Evolutionary conservation across 116 monocot species (phyloP), one percentile per base, ranked within the genome.

Genomic region (Posidonia oceanica): DNA sequence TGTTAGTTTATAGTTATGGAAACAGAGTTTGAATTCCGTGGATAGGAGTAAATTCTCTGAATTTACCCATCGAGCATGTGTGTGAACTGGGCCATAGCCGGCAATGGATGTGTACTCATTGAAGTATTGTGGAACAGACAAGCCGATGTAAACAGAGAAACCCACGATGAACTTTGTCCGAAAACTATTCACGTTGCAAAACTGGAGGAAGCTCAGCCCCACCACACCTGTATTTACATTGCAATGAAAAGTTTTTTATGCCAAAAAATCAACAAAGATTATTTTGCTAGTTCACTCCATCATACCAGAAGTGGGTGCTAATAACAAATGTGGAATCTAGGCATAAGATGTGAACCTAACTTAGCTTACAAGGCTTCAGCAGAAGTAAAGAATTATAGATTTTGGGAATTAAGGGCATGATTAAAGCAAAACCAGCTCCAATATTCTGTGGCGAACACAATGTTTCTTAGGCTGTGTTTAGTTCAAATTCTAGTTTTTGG

Each of bases 171-270:
- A 94, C 54, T 86, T 94, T 20, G 88, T 94, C 68, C 88, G 78
- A 80, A 90, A 90, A 71, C 91, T 90, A 69, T 94, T 90, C 29
- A 90, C 80, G 29, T 94, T 94, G 79, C 91, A 88, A 61, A 88
- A 94, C 72, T 94, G 94, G 13, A 94, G 82, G 82, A 90, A 94
- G 71, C 87, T 87, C 54, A 94, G 75, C 36, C 94, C 94, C 3
- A 59, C 85, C 67, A 79, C 74, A 72, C 91, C 95, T 95, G 77
- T 68, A 21, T 52, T n/a, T 58, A 3, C 58, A 58, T 58, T 58
- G 16, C 5, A 17, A 58, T n/a, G 16, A 7, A 10, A 58, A 44
- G 16, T 17, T 58, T 58, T 58, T 17, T 44, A 7, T 44, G 4
- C 44, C 44, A 5, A 44, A 44, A 44, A 44, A 44, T 7, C 44